These are phyloP conservation scores for Amylocarpus encephaloides DNA, from an alignment of 2,329 filamentous ascomycete species.

Conservation along the genomic window DNA sequence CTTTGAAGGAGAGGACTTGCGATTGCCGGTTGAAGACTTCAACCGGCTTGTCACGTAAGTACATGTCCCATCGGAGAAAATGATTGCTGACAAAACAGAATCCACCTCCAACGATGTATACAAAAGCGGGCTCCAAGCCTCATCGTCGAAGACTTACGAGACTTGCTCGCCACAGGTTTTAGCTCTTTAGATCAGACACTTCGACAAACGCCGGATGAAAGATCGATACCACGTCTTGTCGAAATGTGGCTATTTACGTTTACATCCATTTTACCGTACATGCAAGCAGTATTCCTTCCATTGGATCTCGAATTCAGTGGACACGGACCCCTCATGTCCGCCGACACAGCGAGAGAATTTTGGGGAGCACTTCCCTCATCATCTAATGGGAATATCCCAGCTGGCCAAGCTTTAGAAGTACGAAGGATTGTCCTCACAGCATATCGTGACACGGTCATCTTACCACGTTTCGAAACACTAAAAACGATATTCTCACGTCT, in stretches of 20 bases:
- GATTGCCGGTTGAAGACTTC: constrained; percentile 76
- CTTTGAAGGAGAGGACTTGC: constrained; percentile 74
- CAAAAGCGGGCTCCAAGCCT: constrained; percentile 64
- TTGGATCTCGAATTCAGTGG: constrained; percentile 91
- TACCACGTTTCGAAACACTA: constrained; percentile 81
- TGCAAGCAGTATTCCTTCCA: constrained; percentile 91
- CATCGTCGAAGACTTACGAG: constrained; percentile 69
- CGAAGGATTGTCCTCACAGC: constrained; percentile 81
- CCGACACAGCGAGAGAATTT: constrained; percentile 78
- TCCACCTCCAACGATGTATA: constrained; percentile 73
- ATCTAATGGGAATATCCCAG: constrained; percentile 39
- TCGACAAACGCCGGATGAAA: constrained; percentile 71
- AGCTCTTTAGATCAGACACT: constrained; percentile 78
- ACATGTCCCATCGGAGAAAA: constrained; percentile 13
- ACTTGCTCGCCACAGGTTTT: constrained; percentile 76
- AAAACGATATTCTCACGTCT: constrained; percentile 87
- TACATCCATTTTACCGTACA: constrained; percentile 81
- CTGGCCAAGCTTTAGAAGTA: constrained; percentile 63
- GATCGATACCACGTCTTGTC: constrained; percentile 82
- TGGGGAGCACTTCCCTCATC: constrained; percentile 66
- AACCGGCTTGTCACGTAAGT: constrained; percentile 64
- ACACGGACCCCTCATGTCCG: constrained; percentile 68
- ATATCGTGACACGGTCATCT: constrained; percentile 82
- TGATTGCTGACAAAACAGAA: constrained; percentile 29
- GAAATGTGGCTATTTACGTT: constrained; percentile 95